Conservation (phyloP, 139 green algal genomes). For the Micractinium conductrix region DNA sequence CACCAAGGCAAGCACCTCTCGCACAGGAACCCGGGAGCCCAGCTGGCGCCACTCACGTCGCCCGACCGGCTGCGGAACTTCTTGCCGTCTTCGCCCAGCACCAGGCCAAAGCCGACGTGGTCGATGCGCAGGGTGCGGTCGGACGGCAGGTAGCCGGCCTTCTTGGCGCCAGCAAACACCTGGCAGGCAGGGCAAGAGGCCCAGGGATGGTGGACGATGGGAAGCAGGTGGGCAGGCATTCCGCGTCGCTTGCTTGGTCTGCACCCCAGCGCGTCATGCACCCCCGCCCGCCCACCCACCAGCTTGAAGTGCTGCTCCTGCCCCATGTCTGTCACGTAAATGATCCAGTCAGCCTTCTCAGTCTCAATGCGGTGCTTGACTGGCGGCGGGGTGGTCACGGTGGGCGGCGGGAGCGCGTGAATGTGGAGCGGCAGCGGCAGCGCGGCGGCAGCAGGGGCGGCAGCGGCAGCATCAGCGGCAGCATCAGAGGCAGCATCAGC, state of each 20-base stretch:
- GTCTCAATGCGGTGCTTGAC: constrained; percentile 77
- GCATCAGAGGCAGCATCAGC: neutral
- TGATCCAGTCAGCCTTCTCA: constrained; percentile 96
- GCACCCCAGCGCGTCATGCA: no score
- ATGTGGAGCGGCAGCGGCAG: neutral
- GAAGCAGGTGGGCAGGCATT: no score
- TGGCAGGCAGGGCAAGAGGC: neutral
- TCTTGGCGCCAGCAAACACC: constrained; percentile 84
- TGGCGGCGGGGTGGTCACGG: neutral
- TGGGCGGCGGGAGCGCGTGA: neutral
- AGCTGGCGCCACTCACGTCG: no score
- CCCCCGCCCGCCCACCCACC: no score
- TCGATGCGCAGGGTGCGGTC: constrained; percentile 63
- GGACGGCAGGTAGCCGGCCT: constrained; percentile 71
- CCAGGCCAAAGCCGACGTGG: constrained; percentile 97
- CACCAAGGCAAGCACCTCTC: no score
- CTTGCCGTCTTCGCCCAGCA: constrained; percentile 98
- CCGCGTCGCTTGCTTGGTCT: no score
- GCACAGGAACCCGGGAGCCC: no score
- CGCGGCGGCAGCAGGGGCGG: neutral
- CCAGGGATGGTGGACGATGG: no score
- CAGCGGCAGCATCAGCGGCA: neutral
- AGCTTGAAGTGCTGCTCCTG: constrained; percentile 93
- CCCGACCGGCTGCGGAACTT: constrained; percentile 73
- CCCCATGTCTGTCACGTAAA: constrained; percentile 97